phyloP scores from a whole-genome alignment of 208 protist species.

The Trichomonas tenax region DNA sequence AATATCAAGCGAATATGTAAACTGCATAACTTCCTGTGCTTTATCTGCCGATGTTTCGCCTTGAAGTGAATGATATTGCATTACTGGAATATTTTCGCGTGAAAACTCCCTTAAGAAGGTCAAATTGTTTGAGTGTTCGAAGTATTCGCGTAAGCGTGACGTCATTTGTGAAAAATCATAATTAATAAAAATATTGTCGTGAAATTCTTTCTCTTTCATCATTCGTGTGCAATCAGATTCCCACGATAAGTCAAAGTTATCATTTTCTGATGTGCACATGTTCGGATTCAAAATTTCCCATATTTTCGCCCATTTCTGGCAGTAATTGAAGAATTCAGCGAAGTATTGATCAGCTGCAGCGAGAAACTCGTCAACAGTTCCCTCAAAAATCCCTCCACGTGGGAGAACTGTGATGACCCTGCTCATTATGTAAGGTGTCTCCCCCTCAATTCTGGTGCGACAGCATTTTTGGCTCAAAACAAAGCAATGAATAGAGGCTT shows the following conservation, averaged over 20 bases:
- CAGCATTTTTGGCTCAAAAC: too few relatives aligned
- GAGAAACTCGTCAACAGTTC: neutral
- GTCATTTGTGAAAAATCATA: neutral
- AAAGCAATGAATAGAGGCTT: too few relatives aligned
- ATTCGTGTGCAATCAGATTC: neutral
- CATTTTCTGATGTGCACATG: neutral
- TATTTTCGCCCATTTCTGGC: neutral
- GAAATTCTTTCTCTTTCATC: constrained; percentile 3
- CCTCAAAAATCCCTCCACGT: neutral
- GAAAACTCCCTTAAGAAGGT: neutral
- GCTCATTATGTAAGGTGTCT: neutral
- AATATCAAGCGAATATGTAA: neutral
- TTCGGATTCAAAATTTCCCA: neutral
- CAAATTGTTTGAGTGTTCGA: neutral
- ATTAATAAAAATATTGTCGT: neutral
- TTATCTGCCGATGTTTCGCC: neutral
- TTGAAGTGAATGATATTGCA: neutral
- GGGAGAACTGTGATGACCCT: neutral
- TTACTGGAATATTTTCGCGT: neutral
- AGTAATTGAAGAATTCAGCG: neutral
- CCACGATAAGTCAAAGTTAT: neutral
- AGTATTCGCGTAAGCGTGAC: neutral
- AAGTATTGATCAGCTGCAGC: neutral
- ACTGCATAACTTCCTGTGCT: neutral
- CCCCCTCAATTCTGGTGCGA: too few relatives aligned